phyloP scores from a whole-genome alignment of 257 asterid genomes.

The Solanum etuberosum region DNA sequence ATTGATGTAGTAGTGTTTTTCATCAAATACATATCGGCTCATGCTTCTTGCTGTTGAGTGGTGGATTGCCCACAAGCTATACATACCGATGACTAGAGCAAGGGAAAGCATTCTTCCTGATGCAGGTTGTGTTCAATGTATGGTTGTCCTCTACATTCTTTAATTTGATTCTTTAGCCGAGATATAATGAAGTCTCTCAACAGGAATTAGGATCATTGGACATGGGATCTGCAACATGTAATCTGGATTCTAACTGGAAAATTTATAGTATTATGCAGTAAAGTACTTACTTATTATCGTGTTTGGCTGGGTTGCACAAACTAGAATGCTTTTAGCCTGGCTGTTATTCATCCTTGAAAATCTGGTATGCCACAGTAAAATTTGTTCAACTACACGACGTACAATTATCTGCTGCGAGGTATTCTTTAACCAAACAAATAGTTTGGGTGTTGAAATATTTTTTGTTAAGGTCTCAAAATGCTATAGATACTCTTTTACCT shows the following conservation, averaged over 20 bases:
- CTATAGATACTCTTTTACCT: not conserved
- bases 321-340: not conserved
- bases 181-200: not conserved
- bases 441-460: not conserved
- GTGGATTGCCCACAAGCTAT: not conserved
- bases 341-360: not conserved
- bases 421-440: not conserved
- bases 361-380: not conserved
- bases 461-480: not conserved
- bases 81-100: not conserved
- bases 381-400: not conserved
- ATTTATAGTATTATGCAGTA: not conserved
- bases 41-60: not conserved
- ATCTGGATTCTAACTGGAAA: not conserved
- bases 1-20: slow-evolving; percentile 24
- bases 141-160: not conserved
- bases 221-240: not conserved
- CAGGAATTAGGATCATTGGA: not conserved
- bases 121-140: not conserved
- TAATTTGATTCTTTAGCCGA: not conserved
- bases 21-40: slow-evolving; percentile 4
- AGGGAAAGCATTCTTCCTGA: not conserved
- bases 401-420: not conserved
- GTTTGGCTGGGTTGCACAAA: not conserved
- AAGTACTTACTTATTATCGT: not conserved